These are phyloP conservation scores for Eucalyptus coolabah DNA, from an alignment of 345 rosid genomes.

Conservation along the genomic window DNA sequence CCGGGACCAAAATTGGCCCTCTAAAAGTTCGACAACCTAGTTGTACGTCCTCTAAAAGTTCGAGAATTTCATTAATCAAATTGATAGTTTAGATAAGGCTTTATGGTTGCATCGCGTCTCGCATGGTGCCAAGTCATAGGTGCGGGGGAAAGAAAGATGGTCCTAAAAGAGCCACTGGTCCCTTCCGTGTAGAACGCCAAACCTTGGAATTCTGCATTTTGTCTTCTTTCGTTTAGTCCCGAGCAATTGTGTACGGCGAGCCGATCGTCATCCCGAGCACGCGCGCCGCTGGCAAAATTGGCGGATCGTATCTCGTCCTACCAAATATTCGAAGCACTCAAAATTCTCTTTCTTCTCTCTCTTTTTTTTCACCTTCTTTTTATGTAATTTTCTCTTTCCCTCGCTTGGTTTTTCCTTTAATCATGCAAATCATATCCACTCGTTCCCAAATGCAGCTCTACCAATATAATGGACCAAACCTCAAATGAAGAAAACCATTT, in stretches of 20 bases:
- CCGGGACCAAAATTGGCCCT: not conserved
- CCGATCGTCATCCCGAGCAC: not conserved
- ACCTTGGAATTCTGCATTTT: not conserved
- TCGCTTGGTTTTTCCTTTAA: not conserved
- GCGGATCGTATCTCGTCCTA: not conserved
- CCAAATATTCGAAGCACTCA: not conserved
- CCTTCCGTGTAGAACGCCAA: not conserved
- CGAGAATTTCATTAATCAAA: not conserved
- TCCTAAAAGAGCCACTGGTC: not conserved
- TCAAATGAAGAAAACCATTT: not conserved
- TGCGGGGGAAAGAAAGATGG: not conserved
- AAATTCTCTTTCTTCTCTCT: not conserved
- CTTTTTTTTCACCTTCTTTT: not conserved
- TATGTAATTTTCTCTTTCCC: not conserved
- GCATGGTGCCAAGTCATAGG: not conserved
- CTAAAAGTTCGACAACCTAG: not conserved
- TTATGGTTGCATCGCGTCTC: not conserved
- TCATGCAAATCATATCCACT: not conserved
- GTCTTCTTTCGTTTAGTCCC: not conserved
- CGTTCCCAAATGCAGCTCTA: not conserved
- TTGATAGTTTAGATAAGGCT: not conserved
- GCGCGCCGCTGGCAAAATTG: not conserved
- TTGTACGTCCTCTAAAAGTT: not conserved
- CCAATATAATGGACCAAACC: not conserved
- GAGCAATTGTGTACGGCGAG: not conserved